phyloP scores from a whole-genome alignment of 2,329 filamentous ascomycete species.

The Cladophialophora chaetospira region DNA sequence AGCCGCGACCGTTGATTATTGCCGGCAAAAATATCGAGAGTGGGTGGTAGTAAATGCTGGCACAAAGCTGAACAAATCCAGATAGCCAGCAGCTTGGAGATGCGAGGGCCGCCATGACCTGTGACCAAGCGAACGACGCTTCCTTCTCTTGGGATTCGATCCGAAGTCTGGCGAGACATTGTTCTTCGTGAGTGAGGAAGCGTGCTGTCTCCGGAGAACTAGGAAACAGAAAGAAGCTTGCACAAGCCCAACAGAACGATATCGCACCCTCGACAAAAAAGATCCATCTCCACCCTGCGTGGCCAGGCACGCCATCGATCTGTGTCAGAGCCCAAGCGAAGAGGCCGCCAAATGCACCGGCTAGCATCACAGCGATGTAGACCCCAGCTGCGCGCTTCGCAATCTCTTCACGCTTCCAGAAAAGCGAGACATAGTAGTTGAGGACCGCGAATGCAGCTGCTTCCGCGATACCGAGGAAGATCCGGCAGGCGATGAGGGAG shows the following conservation, averaged over 20 bases:
- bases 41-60: slow-evolving; percentile 53
- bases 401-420: slow-evolving; percentile 60
- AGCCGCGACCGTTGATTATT: slow-evolving; percentile 68
- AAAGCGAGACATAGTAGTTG: slow-evolving; percentile 57
- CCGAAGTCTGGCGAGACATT: slow-evolving; percentile 49
- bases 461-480: slow-evolving; percentile 43
- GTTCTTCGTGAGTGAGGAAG: slow-evolving; percentile 46
- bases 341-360: slow-evolving; percentile 75
- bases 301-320: slow-evolving; percentile 45
- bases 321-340: slow-evolving; percentile 64
- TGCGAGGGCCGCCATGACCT: not conserved
- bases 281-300: slow-evolving; percentile 65
- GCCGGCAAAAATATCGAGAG: slow-evolving; percentile 67
- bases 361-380: slow-evolving; percentile 62
- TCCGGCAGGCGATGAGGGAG: slow-evolving; percentile 30
- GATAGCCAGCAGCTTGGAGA: not conserved
- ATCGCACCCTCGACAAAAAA: slow-evolving; percentile 68
- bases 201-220: slow-evolving; percentile 49
- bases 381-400: slow-evolving; percentile 61
- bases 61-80: not conserved
- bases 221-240: slow-evolving; percentile 56
- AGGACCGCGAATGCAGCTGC: slow-evolving; percentile 45
- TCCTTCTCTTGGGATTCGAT: slow-evolving; percentile 7
- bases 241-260: slow-evolving; percentile 55
- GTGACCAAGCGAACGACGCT: not conserved